Base-by-base conservation (phyloP, 768 basidiomycete species). In the Calocybe indica region DNA sequence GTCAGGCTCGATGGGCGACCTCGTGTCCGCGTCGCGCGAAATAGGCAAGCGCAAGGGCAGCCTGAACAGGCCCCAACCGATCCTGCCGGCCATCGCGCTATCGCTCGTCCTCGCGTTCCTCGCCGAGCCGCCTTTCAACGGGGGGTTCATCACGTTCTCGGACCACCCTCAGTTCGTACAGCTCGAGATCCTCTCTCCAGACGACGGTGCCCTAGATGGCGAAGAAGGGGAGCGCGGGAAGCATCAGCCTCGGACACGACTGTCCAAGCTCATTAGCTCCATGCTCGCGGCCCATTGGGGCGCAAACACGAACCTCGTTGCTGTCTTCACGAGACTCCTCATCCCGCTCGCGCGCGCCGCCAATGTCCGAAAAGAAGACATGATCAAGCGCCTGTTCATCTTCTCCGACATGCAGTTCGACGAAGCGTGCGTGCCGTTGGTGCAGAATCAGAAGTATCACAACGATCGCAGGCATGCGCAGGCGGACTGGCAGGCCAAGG, bases 321-420 rank as follows among this genome's bases (percentile, higher is more conserved):
- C 79, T 1, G 78, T 85, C 12, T 84, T 90, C 61, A 57, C 76
- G 38, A 62, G 78, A 11, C 72, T 88, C 32, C 66, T 88, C 9
- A 74, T 88, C 12, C 79, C 80, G 0, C 73, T 81, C 6, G 85
- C 85, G 6, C 55, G 77, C 48, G 55, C 69, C 58, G 64, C 83
- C 53, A 68, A 78, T 0, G 64, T 90, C n/a, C 67, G 69, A 43
- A 74, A 71, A 47, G 83, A 83, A 44, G 77, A 87, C 40, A 87
- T 88, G 85, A 75, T 88, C 65, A 81, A 84, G 66, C 75, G 82
- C 5, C 64, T 88, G 0, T 88, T 89, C 58, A 72, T 88, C 37
- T 88, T 90, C 60, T 78, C 79, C 2, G 85, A 88, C 58, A 88
- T 88, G 86, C 85, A 87, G 63, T 88, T 88, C 52, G 82, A 88